Conservation (phyloP, 2,329 filamentous ascomycete species). For the Aspergillus proliferans region DNA sequence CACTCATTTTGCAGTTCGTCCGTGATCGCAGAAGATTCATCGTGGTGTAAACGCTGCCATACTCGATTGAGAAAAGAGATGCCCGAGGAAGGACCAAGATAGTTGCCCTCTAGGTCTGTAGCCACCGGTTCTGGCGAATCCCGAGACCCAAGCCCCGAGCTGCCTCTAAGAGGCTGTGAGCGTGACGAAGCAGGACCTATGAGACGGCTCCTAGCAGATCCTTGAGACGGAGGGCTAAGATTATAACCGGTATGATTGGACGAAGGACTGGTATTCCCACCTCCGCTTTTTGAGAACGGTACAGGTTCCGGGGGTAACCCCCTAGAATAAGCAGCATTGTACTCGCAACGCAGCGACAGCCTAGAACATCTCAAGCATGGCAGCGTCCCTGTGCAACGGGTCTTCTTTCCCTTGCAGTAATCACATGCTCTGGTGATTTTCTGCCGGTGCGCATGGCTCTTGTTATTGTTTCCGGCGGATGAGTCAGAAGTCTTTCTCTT, state of each 20-base stretch:
- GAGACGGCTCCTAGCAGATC: conserved; percentile 4
- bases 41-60: conserved; percentile 58
- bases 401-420: conserved; percentile 35
- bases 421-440: conserved; percentile 36
- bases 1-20: conserved; percentile 24
- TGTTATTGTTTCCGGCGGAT: conserved; percentile 11
- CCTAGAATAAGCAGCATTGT: conserved; percentile 33
- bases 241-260: neutral
- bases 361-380: conserved; percentile 30
- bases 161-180: conserved; percentile 1
- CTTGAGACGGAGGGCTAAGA: conserved; percentile 3
- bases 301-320: conserved; percentile 30
- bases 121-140: conserved; percentile 43
- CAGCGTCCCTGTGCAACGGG: conserved; percentile 31
- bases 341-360: conserved; percentile 27
- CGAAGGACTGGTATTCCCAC: conserved; percentile 3
- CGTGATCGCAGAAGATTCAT: conserved; percentile 36
- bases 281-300: conserved; percentile 9
- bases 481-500: conserved; percentile 27
- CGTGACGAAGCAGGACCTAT: neutral
- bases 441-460: conserved; percentile 17
- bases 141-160: conserved; percentile 17
- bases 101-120: conserved; percentile 50
- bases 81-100: conserved; percentile 49
- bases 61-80: conserved; percentile 58